Percentiles rank a stretch among this genome's conserved stretches.
Conservation (phyloP, 2,329 filamentous ascomycete species). For the Hypoxylon sp. region DNA sequence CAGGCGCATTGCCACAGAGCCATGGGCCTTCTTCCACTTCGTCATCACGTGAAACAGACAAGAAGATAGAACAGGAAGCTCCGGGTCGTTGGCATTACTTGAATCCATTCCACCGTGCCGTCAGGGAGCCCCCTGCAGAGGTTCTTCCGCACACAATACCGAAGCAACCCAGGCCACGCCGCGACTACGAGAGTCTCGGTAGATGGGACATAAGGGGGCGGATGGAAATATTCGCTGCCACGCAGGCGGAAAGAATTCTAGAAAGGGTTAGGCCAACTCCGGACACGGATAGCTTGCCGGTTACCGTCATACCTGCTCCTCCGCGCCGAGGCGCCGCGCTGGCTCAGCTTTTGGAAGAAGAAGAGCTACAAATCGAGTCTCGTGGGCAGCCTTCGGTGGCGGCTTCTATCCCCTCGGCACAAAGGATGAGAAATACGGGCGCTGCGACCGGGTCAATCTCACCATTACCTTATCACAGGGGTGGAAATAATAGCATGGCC, state of each 20-base stretch:
- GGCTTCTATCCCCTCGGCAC: constrained; percentile 20
- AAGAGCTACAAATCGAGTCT: constrained; percentile 53
- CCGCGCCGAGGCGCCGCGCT: constrained; percentile 70
- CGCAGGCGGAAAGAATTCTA: constrained; percentile 71
- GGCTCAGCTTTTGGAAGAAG: constrained; percentile 70
- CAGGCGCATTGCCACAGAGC: constrained; percentile 36
- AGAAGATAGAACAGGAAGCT: constrained; percentile 22
- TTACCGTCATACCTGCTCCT: constrained; percentile 74
- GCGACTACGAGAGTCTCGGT: constrained; percentile 51
- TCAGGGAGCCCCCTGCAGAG: constrained; percentile 52
- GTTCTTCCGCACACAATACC: constrained; percentile 53
- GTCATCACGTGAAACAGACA: constrained; percentile 17
- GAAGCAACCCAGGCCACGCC: constrained; percentile 44
- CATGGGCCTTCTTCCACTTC: constrained; percentile 32
- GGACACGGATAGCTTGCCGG: constrained; percentile 69
- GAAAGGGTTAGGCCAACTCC: constrained; percentile 69
- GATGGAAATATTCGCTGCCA: constrained; percentile 73
- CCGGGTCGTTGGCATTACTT: constrained; percentile 44
- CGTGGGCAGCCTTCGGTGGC: constrained; percentile 20
- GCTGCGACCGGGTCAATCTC: constrained; percentile 27
- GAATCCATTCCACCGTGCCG: constrained; percentile 47
- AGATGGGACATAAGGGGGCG: constrained; percentile 71
- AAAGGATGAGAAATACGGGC: constrained; percentile 30
- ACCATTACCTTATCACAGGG: constrained; percentile 32
- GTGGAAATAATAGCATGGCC: constrained; percentile 35